These are phyloP conservation scores for Takashimella koratensis DNA, from an alignment of 1,284 basidiomycete genomes.

Conservation along the genomic window DNA sequence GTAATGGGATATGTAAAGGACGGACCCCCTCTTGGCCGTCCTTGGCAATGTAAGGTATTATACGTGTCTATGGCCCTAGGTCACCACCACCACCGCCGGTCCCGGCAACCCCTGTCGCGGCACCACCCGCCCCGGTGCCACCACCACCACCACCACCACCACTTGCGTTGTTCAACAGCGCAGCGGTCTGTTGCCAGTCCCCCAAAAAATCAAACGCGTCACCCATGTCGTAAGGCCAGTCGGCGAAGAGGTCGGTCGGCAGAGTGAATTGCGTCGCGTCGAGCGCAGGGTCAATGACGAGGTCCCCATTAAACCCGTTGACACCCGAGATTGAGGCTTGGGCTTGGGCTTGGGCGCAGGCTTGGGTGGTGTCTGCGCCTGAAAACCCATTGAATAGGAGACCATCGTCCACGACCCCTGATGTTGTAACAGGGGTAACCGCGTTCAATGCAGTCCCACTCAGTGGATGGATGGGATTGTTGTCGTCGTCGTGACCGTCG, in stretches of 20 bases:
- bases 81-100: not conserved
- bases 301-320: not conserved
- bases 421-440: not conserved
- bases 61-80: no score
- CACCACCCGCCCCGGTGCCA: not conserved
- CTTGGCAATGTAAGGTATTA: no score
- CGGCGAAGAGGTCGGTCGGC: slow-evolving; percentile 26
- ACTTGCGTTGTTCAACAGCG: not conserved
- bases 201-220: slow-evolving; percentile 38
- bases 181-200: not conserved
- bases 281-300: not conserved
- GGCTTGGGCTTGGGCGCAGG: not conserved
- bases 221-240: slow-evolving; percentile 37
- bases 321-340: slow-evolving; percentile 3
- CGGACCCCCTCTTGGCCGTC: no score
- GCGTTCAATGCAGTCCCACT: not conserved
- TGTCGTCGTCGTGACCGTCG: not conserved
- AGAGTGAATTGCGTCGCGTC: slow-evolving; percentile 17
- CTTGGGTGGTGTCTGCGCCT: not conserved
- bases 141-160: not conserved
- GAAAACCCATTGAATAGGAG: no score
- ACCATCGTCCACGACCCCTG: no score
- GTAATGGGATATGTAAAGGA: no score
- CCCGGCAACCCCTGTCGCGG: slow-evolving; percentile 1
- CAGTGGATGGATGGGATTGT: not conserved